These are phyloP conservation scores for Trichophyton rubrum DNA, from an alignment of 2,329 filamentous ascomycete genomes.

Conservation along the genomic window DNA sequence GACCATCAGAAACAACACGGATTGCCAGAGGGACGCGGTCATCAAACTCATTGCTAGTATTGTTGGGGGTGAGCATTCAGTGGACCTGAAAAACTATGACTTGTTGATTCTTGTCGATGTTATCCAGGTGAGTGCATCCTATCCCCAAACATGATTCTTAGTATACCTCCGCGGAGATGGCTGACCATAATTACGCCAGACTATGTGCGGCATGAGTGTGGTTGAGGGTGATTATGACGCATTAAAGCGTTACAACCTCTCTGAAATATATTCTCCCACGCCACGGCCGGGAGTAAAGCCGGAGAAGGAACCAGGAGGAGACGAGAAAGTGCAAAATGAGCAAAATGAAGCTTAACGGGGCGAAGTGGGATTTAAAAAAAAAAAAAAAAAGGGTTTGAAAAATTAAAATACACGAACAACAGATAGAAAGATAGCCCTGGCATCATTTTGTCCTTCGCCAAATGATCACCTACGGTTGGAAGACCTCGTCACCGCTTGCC, in stretches of 20 bases:
- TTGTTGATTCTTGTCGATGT: conserved; percentile 50
- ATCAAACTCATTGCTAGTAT: conserved; percentile 47
- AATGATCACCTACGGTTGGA: conserved; percentile 1
- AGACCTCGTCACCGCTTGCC: not conserved
- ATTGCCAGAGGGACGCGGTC: conserved; percentile 44
- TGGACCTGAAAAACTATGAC: conserved; percentile 51
- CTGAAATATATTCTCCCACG: conserved; percentile 46
- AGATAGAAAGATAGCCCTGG: not conserved
- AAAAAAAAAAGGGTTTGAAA: not conserved
- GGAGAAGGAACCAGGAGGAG: not conserved
- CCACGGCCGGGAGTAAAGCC: conserved; percentile 14
- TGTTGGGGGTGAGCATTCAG: conserved; percentile 46
- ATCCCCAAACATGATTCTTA: not conserved
- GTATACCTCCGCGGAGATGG: not conserved
- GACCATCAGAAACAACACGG: conserved; percentile 47
- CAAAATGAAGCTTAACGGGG: not conserved
- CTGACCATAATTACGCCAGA: conserved; percentile 30
- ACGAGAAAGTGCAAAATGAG: not conserved
- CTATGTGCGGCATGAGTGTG: conserved; percentile 52
- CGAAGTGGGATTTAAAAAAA: not conserved
- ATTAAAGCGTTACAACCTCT: conserved; percentile 51
- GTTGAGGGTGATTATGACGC: conserved; percentile 47
- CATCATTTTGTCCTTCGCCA: not conserved
- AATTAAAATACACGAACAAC: not conserved
- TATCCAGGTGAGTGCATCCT: conserved; percentile 40